These are phyloP conservation scores for Eucalyptus dawsonii DNA, from an alignment of 345 rosid genomes.

Conservation along the genomic window DNA sequence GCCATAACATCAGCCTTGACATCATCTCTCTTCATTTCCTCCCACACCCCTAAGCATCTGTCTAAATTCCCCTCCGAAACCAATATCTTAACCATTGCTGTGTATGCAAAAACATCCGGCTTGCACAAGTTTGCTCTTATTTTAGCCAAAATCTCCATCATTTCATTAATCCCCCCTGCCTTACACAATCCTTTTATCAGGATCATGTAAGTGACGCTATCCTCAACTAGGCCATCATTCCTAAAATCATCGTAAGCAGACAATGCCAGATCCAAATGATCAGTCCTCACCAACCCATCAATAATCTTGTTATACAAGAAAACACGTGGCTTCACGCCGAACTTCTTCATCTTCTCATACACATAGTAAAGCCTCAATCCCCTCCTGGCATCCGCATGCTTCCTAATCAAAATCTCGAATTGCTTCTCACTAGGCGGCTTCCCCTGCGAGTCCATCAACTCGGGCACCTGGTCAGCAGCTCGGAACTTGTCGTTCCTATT, in stretches of 20 bases:
- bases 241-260: slow-evolving; percentile 69
- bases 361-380: slow-evolving; percentile 8
- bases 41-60: slow-evolving; percentile 67
- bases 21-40: slow-evolving; percentile 59
- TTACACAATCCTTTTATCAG: slow-evolving; percentile 71
- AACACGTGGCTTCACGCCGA: slow-evolving; percentile 51
- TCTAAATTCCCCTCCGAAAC: slow-evolving; percentile 57
- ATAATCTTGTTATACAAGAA: slow-evolving; percentile 49
- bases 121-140: slow-evolving; percentile 62
- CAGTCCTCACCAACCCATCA: slow-evolving; percentile 53
- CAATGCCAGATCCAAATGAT: slow-evolving; percentile 58
- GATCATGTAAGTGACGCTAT: slow-evolving; percentile 60
- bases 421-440: slow-evolving; percentile 67
- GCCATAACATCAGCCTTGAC: slow-evolving; percentile 82
- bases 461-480: slow-evolving; percentile 80
- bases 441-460: slow-evolving; percentile 79
- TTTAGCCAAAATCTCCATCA: slow-evolving; percentile 41
- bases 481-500: slow-evolving; percentile 44
- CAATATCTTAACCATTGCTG: slow-evolving; percentile 67
- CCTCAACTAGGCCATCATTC: slow-evolving; percentile 58
- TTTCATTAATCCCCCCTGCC: slow-evolving; percentile 46
- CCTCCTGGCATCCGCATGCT: slow-evolving; percentile 75
- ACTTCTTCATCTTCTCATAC: slow-evolving; percentile 82
- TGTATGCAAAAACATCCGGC: slow-evolving; percentile 84
- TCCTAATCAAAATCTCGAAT: slow-evolving; percentile 81